Conservation (phyloP, 2,329 filamentous ascomycete genomes). For the Neonectria magnoliae region DNA sequence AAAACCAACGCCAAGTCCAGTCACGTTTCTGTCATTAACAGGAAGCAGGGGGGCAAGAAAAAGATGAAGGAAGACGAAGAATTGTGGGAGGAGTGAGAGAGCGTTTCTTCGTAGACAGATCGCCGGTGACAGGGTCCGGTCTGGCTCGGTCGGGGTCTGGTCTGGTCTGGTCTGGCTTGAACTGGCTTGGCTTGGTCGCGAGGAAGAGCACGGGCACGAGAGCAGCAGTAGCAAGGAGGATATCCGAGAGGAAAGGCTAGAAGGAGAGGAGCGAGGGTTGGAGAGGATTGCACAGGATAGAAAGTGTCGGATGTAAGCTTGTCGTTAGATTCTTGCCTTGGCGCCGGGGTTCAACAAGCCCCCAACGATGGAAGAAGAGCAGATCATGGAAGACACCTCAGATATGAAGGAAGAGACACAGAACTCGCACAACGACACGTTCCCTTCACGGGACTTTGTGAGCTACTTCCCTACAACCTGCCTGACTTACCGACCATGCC, state of each 20-base stretch:
- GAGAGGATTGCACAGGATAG: conserved; percentile 1
- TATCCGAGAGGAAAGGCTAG: not conserved
- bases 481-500: not conserved
- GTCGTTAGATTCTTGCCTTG: conserved; percentile 5
- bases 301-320: conserved; percentile 4
- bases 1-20: conserved; percentile 10
- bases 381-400: not conserved
- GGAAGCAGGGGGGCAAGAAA: not conserved
- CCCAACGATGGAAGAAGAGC: not conserved
- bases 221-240: conserved; percentile 11
- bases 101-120: conserved; percentile 1
- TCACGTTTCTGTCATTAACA: conserved; percentile 5
- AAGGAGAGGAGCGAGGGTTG: not conserved
- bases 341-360: conserved; percentile 16
- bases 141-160: not conserved
- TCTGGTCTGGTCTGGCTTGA: not conserved
- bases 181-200: conserved; percentile 7
- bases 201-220: conserved; percentile 10
- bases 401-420: not conserved
- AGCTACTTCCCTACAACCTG: no score
- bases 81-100: conserved; percentile 1
- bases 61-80: not conserved
- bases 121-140: conserved; percentile 18
- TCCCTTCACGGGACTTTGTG: no score
- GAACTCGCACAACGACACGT: not conserved